Percentiles rank a stretch among this genome's conserved stretches.
Conservation (phyloP, 805 yeast genomes). For the Saturnispora mendoncae region DNA sequence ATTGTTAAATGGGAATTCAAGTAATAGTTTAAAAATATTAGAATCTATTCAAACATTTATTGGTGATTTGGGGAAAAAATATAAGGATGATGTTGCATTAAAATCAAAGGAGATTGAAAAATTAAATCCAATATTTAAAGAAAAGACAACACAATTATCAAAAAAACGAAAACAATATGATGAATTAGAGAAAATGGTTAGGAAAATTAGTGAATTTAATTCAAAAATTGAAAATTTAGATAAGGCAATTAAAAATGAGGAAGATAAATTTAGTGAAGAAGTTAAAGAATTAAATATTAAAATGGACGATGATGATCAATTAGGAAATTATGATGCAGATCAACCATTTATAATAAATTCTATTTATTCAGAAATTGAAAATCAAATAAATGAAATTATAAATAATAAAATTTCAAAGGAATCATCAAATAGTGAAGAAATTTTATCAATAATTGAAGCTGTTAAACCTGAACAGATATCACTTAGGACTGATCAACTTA, state of each 20-base stretch:
- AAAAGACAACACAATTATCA: slow-evolving; percentile 44
- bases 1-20: background rate
- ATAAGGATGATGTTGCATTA: slow-evolving; percentile 44
- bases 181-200: slow-evolving; percentile 38
- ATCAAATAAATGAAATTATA: slow-evolving; percentile 26
- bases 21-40: slow-evolving; percentile 35
- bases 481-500: background rate
- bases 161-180: slow-evolving; percentile 43
- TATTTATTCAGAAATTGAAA: slow-evolving; percentile 46
- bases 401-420: background rate
- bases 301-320: slow-evolving; percentile 31
- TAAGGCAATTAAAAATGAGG: slow-evolving; percentile 57
- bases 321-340: slow-evolving; percentile 72
- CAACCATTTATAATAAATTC: slow-evolving; percentile 75
- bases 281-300: slow-evolving; percentile 26
- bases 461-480: slow-evolving; percentile 13
- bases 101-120: slow-evolving; percentile 45
- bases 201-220: slow-evolving; percentile 39
- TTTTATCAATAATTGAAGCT: slow-evolving; percentile 11
- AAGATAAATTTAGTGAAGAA: slow-evolving; percentile 40
- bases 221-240: slow-evolving; percentile 51
- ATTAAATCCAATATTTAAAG: slow-evolving; percentile 48
- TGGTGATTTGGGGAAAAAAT: slow-evolving; percentile 45
- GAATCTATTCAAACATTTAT: slow-evolving; percentile 45
- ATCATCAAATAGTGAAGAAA: slow-evolving; percentile 1